Evolutionary conservation across 257 asterid genomes (phyloP), one percentile per base, ranked within the genome.

Genomic region (Salvia rosmarinus): DNA sequence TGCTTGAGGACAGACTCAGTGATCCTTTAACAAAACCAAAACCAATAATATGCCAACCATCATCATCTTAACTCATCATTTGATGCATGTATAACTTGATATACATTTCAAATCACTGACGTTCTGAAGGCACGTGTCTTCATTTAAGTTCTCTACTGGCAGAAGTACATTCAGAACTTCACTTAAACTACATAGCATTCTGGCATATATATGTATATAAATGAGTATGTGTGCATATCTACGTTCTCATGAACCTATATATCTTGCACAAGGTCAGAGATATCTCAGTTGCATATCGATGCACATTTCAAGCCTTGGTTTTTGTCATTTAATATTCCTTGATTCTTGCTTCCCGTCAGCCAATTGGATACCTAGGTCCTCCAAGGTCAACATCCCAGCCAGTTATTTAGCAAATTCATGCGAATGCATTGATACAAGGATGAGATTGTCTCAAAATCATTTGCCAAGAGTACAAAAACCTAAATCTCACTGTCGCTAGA

Each of bases 401-500:
- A 35, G 11, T 20, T 61, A 59, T 51, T 17, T 46, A 58, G 72
- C n/a, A 40, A 32, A 57, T 39, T 34, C 39, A 55, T 68, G 72
- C 20, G 14, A 56, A 50, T 46, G 43, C 62, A 32, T 42, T 67
- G 55, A 68, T 40, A 64, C 17, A 58, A 49, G 54, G 23, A 68
- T 47, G 46, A 14, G 52, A 58, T 28, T 49, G 49, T 79, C 40
- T 13, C 40, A 49, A 66, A 17, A 37, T 37, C 21, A 57, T 62
- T 65, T 77, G 63, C 67, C 58, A 72, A 57, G 61, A 64, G 68
- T 77, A 75, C 40, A 64, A 67, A 59, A 74, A 77, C 55, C 44
- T 57, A 74, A 67, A 64, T 58, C 74, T 82, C 80, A 75, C 72
- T 79, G 83, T 68, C 76, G 64, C 75, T 72, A 77, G 69, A 83